phyloP scores from a whole-genome alignment of 352 stramenopile species.

The Phytophthora ramorum region DNA sequence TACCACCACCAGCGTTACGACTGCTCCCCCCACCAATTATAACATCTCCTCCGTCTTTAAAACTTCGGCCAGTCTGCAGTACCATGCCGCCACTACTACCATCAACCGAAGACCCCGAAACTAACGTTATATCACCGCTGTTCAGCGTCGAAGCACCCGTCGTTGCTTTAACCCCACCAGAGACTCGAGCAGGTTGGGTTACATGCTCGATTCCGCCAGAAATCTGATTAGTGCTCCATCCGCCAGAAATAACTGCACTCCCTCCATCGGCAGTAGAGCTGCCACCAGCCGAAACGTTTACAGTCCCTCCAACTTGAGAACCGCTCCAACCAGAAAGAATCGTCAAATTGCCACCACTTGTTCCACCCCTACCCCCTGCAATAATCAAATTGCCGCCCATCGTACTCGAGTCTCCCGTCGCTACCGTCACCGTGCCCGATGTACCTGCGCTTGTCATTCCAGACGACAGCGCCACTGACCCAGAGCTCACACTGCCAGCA shows the following conservation, averaged over 20 bases:
- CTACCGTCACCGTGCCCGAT: conserved; percentile 20
- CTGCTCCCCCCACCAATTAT: conserved; percentile 23
- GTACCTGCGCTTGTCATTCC: conserved; percentile 8
- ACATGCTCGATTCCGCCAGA: conserved; percentile 20
- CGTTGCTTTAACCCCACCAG: conserved; percentile 15
- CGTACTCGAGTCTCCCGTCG: conserved; percentile 23
- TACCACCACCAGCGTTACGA: conserved; percentile 15
- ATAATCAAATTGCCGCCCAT: conserved; percentile 23
- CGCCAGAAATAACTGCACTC: conserved; percentile 17
- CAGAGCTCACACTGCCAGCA: conserved; percentile 18
- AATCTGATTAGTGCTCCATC: conserved; percentile 22
- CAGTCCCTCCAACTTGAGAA: conserved; percentile 16
- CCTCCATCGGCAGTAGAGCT: conserved; percentile 20
- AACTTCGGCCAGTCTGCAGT: conserved; percentile 18
- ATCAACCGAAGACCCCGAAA: conserved; percentile 21
- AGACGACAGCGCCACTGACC: conserved; percentile 14
- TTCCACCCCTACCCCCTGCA: conserved; percentile 17
- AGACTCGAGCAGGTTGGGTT: conserved; percentile 16
- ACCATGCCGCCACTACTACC: conserved; percentile 30
- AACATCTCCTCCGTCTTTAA: conserved; percentile 26
- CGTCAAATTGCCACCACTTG: conserved; percentile 25
- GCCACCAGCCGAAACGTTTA: conserved; percentile 34
- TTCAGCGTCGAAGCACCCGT: conserved; percentile 26
- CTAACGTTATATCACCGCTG: conserved; percentile 16
- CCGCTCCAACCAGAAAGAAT: conserved; percentile 21